Evolutionary conservation across 2,329 filamentous ascomycete genomes (phyloP).

Genomic region (Penicillium thymicola): DNA sequence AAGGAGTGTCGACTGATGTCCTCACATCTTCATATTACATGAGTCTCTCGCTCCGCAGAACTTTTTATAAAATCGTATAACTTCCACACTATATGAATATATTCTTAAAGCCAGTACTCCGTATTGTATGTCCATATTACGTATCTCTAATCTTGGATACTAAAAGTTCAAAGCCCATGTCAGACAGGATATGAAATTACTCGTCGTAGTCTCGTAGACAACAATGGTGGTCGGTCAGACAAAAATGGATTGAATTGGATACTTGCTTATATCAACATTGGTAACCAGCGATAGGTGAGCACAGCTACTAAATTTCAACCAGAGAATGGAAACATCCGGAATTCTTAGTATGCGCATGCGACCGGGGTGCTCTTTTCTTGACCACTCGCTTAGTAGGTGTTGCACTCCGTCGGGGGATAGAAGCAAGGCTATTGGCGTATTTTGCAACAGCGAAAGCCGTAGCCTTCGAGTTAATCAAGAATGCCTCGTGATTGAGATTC

Average conservation of each 20-base stretch:
- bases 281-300: neutral
- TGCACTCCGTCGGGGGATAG: slow-evolving; percentile 17
- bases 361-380: slow-evolving; percentile 3
- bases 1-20: too few relatives aligned
- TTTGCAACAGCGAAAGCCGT: slow-evolving; percentile 29
- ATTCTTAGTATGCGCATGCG: slow-evolving; percentile 17
- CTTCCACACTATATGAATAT: neutral
- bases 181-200: neutral
- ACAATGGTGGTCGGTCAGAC: neutral
- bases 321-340: slow-evolving; percentile 24
- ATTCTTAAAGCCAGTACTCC: neutral
- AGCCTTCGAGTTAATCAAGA: slow-evolving; percentile 25
- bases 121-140: neutral
- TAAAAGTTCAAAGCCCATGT: neutral
- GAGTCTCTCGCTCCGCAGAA: neutral
- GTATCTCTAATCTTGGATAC: neutral
- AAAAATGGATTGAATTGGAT: neutral
- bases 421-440: slow-evolving; percentile 24
- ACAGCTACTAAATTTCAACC: slow-evolving; percentile 11
- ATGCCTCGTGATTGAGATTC: slow-evolving; percentile 48
- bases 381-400: neutral
- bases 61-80: too few relatives aligned
- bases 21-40: too few relatives aligned
- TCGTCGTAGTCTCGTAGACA: neutral
- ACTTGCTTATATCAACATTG: neutral